Percentiles rank a stretch among this genome's conserved stretches.
These are phyloP conservation scores for Daedaleopsis sinensis DNA, from an alignment of 768 basidiomycete species.

Conservation along the genomic window DNA sequence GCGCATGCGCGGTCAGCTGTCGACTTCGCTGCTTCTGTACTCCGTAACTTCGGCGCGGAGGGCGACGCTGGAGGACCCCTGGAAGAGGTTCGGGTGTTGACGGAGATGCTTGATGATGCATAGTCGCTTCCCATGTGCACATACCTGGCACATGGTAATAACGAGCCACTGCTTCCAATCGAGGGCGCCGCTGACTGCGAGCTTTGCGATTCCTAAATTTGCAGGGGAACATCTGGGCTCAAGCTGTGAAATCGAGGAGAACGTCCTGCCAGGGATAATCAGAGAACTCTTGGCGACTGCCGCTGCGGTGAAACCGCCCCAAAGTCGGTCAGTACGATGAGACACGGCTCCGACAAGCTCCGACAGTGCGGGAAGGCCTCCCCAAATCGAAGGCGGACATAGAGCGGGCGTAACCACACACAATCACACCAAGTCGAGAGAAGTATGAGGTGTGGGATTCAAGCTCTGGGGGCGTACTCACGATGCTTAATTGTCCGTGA, in stretches of 20 bases:
- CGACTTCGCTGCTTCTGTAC: slow-evolving; percentile 41
- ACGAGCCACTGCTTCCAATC: no score
- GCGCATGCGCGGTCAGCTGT: slow-evolving; percentile 40
- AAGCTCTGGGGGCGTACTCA: no score
- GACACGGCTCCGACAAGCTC: background rate
- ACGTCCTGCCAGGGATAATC: no score
- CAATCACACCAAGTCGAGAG: background rate
- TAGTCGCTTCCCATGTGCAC: no score
- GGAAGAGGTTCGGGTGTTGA: slow-evolving; percentile 51
- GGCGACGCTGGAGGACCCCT: slow-evolving; percentile 66
- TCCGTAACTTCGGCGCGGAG: slow-evolving; percentile 57
- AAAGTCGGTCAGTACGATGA: background rate
- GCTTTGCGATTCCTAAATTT: background rate
- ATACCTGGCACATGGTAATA: no score
- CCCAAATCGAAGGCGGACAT: background rate
- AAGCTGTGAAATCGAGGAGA: background rate
- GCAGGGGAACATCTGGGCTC: no score
- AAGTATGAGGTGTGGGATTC: no score
- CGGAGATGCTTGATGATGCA: slow-evolving; percentile 36
- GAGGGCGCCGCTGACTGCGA: background rate
- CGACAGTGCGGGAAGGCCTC: background rate
- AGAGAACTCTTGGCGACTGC: background rate
- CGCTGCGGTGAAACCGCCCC: background rate
- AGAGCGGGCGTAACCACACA: background rate
- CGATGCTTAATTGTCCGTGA: no score